phyloP scores from a whole-genome alignment of 352 stramenopile genomes.

The Pilasporangium apinafurcum region DNA sequence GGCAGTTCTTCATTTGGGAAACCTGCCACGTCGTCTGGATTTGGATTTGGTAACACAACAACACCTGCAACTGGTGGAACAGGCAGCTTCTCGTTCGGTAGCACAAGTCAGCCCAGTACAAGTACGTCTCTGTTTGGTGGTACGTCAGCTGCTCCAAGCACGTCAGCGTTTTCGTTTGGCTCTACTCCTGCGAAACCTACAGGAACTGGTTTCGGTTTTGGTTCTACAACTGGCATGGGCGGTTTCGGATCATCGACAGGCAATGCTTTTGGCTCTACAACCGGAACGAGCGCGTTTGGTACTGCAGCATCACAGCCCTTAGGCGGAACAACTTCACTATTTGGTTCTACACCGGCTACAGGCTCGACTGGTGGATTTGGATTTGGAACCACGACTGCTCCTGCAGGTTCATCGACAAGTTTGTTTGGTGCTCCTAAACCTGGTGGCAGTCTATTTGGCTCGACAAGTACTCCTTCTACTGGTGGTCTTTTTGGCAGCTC shows the following conservation, averaged over 20 bases:
- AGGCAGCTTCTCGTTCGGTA: slow-evolving; percentile 31
- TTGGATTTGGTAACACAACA: slow-evolving; percentile 30
- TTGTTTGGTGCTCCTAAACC: slow-evolving; percentile 36
- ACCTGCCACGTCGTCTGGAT: slow-evolving; percentile 19
- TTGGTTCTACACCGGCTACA: slow-evolving; percentile 19
- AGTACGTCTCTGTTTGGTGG: slow-evolving; percentile 38
- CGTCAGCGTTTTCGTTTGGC: slow-evolving; percentile 34
- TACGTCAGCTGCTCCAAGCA: slow-evolving; percentile 14
- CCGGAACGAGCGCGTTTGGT: slow-evolving; percentile 31
- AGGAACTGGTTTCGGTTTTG: slow-evolving; percentile 35
- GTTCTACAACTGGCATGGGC: slow-evolving; percentile 14
- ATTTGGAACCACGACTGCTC: slow-evolving; percentile 25
- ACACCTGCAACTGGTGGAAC: slow-evolving; percentile 22
- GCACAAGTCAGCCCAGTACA: slow-evolving; percentile 17
- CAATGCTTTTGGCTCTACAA: slow-evolving; percentile 22
- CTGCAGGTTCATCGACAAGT: slow-evolving; percentile 16
- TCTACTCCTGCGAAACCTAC: slow-evolving; percentile 19
- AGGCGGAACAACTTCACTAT: slow-evolving; percentile 30
- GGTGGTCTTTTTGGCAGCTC: slow-evolving; percentile 27
- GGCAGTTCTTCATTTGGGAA: slow-evolving; percentile 41
- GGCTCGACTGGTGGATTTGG: slow-evolving; percentile 28
- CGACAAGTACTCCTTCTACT: slow-evolving; percentile 13
- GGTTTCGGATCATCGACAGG: slow-evolving; percentile 28
- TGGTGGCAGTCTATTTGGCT: slow-evolving; percentile 28
- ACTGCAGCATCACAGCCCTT: slow-evolving; percentile 17